Conservation (phyloP, 2,329 filamentous ascomycete species). For the Fusarium decemcellulare region DNA sequence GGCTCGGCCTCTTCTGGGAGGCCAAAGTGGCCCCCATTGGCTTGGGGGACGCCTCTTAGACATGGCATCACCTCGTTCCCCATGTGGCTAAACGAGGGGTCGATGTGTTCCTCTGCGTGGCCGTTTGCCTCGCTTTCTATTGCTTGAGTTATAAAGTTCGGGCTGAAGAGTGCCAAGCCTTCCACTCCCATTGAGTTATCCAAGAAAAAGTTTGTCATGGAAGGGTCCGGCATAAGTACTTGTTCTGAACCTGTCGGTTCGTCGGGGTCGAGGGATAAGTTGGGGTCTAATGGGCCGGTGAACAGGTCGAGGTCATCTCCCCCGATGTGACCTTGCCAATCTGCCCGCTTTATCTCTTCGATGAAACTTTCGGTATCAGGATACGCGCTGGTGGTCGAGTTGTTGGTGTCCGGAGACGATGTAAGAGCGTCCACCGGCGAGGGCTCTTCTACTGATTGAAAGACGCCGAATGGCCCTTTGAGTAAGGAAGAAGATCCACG, state of each 20-base stretch:
- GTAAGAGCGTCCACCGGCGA: constrained; percentile 1
- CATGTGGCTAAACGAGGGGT: background rate
- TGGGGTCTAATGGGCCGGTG: constrained; percentile 29
- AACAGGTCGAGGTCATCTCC: constrained; percentile 41
- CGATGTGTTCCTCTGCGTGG: background rate
- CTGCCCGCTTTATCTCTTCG: constrained; percentile 38
- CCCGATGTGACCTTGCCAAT: constrained; percentile 41
- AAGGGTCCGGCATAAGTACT: constrained; percentile 18
- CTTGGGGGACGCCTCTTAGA: constrained; percentile 2
- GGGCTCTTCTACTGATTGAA: constrained; percentile 13
- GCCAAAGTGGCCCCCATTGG: background rate
- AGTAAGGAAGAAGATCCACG: constrained; percentile 8
- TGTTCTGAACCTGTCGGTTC: constrained; percentile 16
- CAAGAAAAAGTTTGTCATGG: constrained; percentile 35
- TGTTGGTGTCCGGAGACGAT: constrained; percentile 27
- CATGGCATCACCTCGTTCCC: constrained; percentile 6
- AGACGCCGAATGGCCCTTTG: constrained; percentile 43
- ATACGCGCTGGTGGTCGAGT: constrained; percentile 27
- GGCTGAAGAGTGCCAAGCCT: constrained; percentile 39
- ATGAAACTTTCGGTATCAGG: constrained; percentile 36
- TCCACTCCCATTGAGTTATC: constrained; percentile 42
- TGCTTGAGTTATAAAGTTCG: constrained; percentile 39
- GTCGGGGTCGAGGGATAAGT: constrained; percentile 11
- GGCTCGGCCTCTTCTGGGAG: constrained; percentile 44
- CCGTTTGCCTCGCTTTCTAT: constrained; percentile 25